A percentile compares a stretch with the other conserved stretches of the same genome.
These are phyloP conservation scores for Entomortierella chlamydospora DNA, from an alignment of 192 early-diverging fungal genomes.

Conservation along the genomic window DNA sequence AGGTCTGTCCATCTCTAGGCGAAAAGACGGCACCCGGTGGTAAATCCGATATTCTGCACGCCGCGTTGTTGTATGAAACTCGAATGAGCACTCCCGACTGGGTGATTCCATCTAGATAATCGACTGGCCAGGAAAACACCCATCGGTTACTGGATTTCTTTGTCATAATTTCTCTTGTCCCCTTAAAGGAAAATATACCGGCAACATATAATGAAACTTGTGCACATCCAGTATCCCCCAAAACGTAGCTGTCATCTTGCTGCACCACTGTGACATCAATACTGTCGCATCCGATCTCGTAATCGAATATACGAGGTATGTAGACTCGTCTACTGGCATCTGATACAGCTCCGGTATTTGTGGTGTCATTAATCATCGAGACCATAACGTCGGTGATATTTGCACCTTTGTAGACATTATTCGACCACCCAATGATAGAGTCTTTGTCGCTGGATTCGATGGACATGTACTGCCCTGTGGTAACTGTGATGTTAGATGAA, in stretches of 20 bases:
- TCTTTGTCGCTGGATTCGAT: no score
- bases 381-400: neutral
- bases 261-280: no score
- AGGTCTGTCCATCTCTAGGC: neutral
- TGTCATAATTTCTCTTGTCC: no score
- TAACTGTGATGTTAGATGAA: neutral
- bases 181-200: neutral
- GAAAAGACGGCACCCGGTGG: no score
- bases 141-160: no score
- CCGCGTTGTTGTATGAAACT: no score
- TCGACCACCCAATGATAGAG: neutral
- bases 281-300: conserved; percentile 3
- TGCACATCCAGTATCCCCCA: no score
- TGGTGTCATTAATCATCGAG: neutral
- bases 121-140: no score
- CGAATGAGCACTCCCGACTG: no score
- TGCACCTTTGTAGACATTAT: neutral
- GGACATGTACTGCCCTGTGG: neutral
- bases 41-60: no score
- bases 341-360: neutral
- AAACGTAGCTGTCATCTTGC: neutral
- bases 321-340: neutral
- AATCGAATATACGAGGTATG: neutral
- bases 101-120: no score
- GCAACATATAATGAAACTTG: neutral